phyloP scores from a whole-genome alignment of 1,284 basidiomycete species.

The Moesziomyces parantarcticus region DNA sequence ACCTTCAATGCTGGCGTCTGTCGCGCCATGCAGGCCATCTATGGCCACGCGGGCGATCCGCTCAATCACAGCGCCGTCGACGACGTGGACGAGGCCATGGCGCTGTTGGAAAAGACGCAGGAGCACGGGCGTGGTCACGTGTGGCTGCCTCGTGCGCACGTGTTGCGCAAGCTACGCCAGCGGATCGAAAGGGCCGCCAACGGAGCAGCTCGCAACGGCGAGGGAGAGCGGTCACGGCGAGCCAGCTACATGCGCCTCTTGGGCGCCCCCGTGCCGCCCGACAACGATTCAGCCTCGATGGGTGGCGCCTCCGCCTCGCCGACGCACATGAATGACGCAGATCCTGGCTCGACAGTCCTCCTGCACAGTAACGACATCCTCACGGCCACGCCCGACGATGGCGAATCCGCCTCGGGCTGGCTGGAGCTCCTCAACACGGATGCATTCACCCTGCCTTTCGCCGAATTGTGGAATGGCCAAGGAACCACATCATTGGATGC shows the following conservation, averaged over 20 bases:
- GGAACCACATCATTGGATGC: neutral
- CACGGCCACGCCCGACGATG: conserved; percentile 6
- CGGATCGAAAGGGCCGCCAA: conserved; percentile 3
- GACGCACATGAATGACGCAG: neutral
- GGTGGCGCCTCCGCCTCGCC: neutral
- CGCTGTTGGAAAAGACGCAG: conserved; percentile 7
- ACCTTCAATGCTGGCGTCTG: conserved; percentile 20
- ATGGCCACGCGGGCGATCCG: conserved; percentile 5
- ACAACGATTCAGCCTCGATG: neutral
- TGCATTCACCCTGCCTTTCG: conserved; percentile 5
- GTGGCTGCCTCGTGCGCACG: conserved; percentile 9
- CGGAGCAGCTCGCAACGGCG: conserved; percentile 1
- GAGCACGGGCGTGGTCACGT: conserved; percentile 6
- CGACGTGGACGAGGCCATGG: conserved; percentile 15
- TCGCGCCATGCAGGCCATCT: conserved; percentile 17
- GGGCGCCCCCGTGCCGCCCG: conserved; percentile 6
- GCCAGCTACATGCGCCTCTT: conserved; percentile 8
- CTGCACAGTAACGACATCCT: conserved; percentile 5
- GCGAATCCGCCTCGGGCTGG: conserved; percentile 5
- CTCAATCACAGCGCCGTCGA: conserved; percentile 10
- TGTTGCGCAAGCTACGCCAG: conserved; percentile 10
- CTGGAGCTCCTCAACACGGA: conserved; percentile 9
- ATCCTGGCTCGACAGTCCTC: neutral
- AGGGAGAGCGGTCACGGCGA: conserved; percentile 6
- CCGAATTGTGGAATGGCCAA: conserved; percentile 9